Conservation (phyloP, 257 asterid species). For the Verbena officinalis region DNA sequence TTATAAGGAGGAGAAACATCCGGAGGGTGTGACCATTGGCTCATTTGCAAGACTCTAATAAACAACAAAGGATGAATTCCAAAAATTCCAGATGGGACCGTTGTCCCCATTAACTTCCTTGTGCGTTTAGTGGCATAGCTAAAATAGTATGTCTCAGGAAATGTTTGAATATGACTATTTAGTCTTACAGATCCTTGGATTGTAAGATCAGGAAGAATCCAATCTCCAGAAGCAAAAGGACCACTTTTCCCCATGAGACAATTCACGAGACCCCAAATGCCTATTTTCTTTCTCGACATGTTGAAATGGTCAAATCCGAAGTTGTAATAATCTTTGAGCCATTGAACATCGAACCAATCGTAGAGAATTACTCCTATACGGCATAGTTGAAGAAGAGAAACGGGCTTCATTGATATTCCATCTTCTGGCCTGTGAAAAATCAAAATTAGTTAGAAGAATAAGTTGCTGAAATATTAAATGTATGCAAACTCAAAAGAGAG, state of each 20-base stretch:
- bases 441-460: too few relatives aligned
- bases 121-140: constrained; percentile 95
- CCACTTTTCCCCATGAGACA: constrained; percentile 81
- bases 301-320: constrained; percentile 95
- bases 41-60: constrained; percentile 88
- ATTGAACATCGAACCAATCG: constrained; percentile 86
- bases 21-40: constrained; percentile 80
- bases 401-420: constrained; percentile 76
- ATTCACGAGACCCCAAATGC: constrained; percentile 77
- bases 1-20: constrained; percentile 80
- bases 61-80: constrained; percentile 87
- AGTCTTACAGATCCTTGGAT: constrained; percentile 78
- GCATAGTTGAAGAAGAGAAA: constrained; percentile 80
- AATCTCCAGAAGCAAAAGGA: constrained; percentile 89
- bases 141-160: constrained; percentile 87
- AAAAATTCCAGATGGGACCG: constrained; percentile 78
- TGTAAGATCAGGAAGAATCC: constrained; percentile 96
- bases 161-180: constrained; percentile 64
- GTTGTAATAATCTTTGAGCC: constrained; percentile 80
- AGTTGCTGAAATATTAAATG: neutral
- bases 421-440: constrained; percentile 73
- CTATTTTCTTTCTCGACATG: constrained; percentile 73
- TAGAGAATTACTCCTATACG: constrained; percentile 84
- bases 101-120: constrained; percentile 60
- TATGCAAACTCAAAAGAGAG: too few relatives aligned